Base-by-base conservation (phyloP, 176 grass and related monocot species). In the Saccharum officinarum region DNA sequence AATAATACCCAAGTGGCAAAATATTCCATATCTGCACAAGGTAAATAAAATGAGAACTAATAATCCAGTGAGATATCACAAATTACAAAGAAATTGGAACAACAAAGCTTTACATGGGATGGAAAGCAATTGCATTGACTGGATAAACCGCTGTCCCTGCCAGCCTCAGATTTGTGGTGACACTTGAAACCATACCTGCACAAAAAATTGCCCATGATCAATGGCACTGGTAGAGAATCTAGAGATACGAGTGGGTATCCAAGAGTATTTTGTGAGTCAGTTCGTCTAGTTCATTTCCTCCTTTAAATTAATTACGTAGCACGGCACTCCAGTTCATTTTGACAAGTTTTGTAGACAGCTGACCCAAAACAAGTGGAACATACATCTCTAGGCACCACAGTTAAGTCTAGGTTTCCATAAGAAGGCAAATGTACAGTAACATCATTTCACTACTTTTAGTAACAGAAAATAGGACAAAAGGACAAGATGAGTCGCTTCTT, bases 121-220 rank as follows among this genome's bases (percentile, higher is more conserved):
- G 97, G 82, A 98, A 98, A 28, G 93, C 93, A 82, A 99, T 99
- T 74, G 97, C 85, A 88, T 99, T 99, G 60, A 99, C 93, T 66
- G 97, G 97, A 88, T 94, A 96, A 85, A 99, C 93, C 31, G 90
- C n/a, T 94, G 71, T 99, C 97, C 84, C 86, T 92, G 67, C 93
- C 97, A 82, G 88, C 90, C 50, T 99, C 97, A 67, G 93, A 94
- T 92, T 95, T 99, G 36, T 92, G 68, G 57, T 99, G 97, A 86
- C 97, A 99, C 87, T 99, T 99, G 86, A 99, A 96, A 83, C 93
- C 92, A 91, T 99, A 99, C 75, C 97, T 99, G 86, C 73, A 88
- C 34, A 11, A 75, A 38, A 85, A 72, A 77, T 42, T 83, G 28
- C 4, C 15, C 9, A 79, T 18, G 71, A 89, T 62, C 30, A 68